These are phyloP conservation scores for Auricularia sp. DNA, from an alignment of 768 basidiomycete species.

Conservation along the genomic window DNA sequence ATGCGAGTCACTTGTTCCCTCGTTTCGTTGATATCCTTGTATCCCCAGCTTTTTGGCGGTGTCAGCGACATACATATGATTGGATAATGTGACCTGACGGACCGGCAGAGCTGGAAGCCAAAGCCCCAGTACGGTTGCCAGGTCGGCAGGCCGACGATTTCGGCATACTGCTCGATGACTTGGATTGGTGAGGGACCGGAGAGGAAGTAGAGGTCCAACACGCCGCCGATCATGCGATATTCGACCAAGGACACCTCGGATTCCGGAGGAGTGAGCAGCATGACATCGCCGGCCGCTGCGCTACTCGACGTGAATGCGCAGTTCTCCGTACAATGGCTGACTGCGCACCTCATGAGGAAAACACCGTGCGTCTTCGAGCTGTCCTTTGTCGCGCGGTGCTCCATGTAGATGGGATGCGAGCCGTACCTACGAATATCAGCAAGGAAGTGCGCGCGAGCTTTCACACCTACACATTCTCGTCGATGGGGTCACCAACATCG, in stretches of 20 bases:
- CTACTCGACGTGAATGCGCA: conserved; percentile 22
- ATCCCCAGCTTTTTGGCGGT: conserved; percentile 38
- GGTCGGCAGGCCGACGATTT: conserved; percentile 54
- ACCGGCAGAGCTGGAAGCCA: conserved; percentile 51
- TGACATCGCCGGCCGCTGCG: conserved; percentile 59
- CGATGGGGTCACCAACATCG: conserved; percentile 51
- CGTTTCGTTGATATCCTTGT: conserved; percentile 44
- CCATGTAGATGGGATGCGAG: conserved; percentile 62
- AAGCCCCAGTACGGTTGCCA: conserved; percentile 71
- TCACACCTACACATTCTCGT: conserved; percentile 50
- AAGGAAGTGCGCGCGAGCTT: background rate
- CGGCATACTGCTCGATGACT: conserved; percentile 67
- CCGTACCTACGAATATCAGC: conserved; percentile 44
- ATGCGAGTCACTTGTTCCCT: conserved; percentile 43
- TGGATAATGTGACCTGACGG: background rate
- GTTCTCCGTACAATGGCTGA: background rate
- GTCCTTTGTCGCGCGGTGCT: conserved; percentile 49
- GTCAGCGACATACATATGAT: background rate
- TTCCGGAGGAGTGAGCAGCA: conserved; percentile 49
- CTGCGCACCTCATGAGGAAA: conserved; percentile 50
- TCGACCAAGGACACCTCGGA: conserved; percentile 54
- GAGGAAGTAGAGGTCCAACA: conserved; percentile 23
- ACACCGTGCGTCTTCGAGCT: conserved; percentile 63
- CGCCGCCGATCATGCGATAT: conserved; percentile 64
- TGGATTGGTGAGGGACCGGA: conserved; percentile 33